Evolutionary conservation across 805 yeast species (phyloP), one percentile per base, ranked within the genome.

Genomic region (Nakazawaea wyomingensis): DNA sequence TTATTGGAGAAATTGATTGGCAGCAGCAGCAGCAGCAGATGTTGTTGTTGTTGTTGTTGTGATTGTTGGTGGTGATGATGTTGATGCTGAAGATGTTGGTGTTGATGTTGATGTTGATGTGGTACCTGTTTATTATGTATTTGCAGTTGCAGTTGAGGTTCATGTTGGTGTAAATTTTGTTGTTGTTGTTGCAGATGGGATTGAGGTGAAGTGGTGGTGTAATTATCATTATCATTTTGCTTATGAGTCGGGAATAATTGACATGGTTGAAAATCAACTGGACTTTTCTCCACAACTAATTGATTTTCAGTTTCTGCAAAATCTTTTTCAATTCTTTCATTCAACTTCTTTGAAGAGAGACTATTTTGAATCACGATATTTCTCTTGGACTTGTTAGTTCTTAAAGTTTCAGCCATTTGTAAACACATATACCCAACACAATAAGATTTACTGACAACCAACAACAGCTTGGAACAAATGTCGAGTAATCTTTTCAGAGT

Each of bases 341-440:
- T 13, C 20, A 26, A 33, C 19, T 33, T 33, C 27, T 28, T 29
- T 13, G 19, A 13, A 9, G 41, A 10, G 7, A 40, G 27, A 17
- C n/a, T 29, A 30, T 28, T 37, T 17, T 34, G 39, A 13, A 44
- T 34, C 3, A 44, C 40, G 28, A 44, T n/a, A 6, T 34, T 24
- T 20, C 47, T 34, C 32, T 44, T 44, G 2, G 33, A 20, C 37
- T 44, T 44, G 22, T 44, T 28, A 28, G 34, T 44, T 16, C 35
- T 38, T 37, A 44, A 44, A 16, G 47, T 44, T 7, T 44, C 47
- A 16, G 40, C 37, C 47, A 44, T 44, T 17, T 39, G 39, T 14
- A 44, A 32, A 29, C 47, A 44, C 10, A 44, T 30, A 19, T 44
- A 44, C 6, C 43, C 47, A 11, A 39, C 43, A 30, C 28, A 17